phyloP scores from a whole-genome alignment of 306 rosid species.

The Dryas alaskensis region DNA sequence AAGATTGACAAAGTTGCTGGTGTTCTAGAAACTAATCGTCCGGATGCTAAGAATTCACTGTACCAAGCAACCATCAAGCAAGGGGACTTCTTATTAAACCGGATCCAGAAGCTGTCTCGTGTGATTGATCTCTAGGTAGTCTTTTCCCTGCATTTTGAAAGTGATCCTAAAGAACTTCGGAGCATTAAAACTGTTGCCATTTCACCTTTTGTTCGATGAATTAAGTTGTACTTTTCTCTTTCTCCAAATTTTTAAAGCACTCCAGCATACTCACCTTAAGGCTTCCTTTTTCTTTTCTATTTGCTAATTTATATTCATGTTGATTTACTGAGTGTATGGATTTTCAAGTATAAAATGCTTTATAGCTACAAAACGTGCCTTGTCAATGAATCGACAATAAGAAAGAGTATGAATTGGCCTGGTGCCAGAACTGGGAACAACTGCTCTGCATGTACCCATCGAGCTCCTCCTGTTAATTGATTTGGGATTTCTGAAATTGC shows the following conservation, averaged over 20 bases:
- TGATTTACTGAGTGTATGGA: background rate
- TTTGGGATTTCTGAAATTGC: too few relatives aligned
- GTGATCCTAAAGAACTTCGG: conserved; percentile 13
- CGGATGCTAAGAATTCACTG: conserved; percentile 91
- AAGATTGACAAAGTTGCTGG: conserved; percentile 97
- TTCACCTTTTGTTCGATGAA: conserved; percentile 17
- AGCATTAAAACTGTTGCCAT: conserved; percentile 10
- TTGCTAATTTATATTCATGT: background rate
- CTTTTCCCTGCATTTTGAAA: conserved; percentile 11
- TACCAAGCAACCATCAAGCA: conserved; percentile 97
- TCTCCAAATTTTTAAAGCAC: conserved; percentile 24
- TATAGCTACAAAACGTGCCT: background rate
- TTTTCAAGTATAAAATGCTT: conserved; percentile 5
- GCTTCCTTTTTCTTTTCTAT: background rate
- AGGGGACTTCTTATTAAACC: conserved; percentile 90
- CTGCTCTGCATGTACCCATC: too few relatives aligned
- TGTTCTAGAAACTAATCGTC: conserved; percentile 89
- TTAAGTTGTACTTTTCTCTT: conserved; percentile 4
- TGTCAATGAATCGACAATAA: too few relatives aligned
- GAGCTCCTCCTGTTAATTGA: too few relatives aligned
- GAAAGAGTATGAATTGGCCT: too few relatives aligned
- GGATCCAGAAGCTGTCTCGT: conserved; percentile 92
- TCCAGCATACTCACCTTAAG: conserved; percentile 5
- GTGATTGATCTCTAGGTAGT: conserved; percentile 67
- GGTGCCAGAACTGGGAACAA: too few relatives aligned